These are phyloP conservation scores for Penicillium sp. DNA, from an alignment of 2,329 filamentous ascomycete genomes.

Conservation along the genomic window DNA sequence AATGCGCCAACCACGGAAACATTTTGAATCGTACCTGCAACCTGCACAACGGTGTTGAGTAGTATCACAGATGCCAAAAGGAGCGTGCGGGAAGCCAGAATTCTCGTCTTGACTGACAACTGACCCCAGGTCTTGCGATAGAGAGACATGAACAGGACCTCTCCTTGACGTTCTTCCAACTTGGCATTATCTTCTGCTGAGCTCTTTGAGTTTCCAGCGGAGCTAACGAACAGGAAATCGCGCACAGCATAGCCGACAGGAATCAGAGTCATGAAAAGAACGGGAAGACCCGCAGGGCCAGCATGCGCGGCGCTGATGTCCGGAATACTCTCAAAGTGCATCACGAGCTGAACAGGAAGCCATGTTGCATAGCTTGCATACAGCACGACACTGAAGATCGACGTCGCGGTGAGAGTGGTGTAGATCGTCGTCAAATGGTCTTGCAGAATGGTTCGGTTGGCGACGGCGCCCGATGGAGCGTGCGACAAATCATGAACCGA, in stretches of 20 bases:
- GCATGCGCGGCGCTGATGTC: conserved; percentile 67
- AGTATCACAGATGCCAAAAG: conserved; percentile 47
- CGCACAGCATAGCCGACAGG: conserved; percentile 70
- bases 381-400: conserved; percentile 72
- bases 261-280: conserved; percentile 54
- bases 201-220: conserved; percentile 45
- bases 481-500: conserved; percentile 59
- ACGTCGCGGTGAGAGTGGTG: conserved; percentile 66
- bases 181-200: conserved; percentile 58
- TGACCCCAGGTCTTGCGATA: conserved; percentile 60
- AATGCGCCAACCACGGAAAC: conserved; percentile 68
- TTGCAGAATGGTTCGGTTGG: conserved; percentile 63
- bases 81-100: conserved; percentile 62
- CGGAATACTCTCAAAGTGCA: conserved; percentile 70
- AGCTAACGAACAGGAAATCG: conserved; percentile 69
- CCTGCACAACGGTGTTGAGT: conserved; percentile 62
- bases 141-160: conserved; percentile 71
- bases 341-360: conserved; percentile 69
- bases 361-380: conserved; percentile 67
- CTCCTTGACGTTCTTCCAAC: conserved; percentile 60
- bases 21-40: conserved; percentile 65
- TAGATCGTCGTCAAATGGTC: conserved; percentile 63
- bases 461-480: conserved; percentile 44
- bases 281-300: conserved; percentile 53
- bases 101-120: conserved; percentile 57